A percentile compares a stretch with the other conserved stretches of the same genome.
phyloP scores from a whole-genome alignment of 495 filamentous ascomycete species.

The Penicillium riverlandense region DNA sequence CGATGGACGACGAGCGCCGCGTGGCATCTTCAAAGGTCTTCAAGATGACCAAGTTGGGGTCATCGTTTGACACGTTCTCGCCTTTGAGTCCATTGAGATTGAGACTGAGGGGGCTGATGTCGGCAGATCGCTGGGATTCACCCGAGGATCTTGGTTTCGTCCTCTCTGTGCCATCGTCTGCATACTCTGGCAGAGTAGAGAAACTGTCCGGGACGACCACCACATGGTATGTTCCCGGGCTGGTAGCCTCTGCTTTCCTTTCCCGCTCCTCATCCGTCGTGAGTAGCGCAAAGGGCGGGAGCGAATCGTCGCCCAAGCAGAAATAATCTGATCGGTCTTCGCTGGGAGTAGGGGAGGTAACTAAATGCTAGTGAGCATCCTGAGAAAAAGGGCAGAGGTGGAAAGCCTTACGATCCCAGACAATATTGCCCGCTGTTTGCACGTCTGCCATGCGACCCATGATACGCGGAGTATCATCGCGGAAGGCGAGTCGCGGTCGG shows the following conservation, averaged over 20 bases:
- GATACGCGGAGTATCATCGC: constrained; percentile 49
- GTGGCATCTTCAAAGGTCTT: constrained; percentile 42
- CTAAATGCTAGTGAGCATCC: constrained; percentile 8
- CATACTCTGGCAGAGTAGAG: constrained; percentile 45
- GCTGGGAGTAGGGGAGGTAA: constrained; percentile 16
- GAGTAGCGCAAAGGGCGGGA: constrained; percentile 47
- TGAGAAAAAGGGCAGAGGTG: neutral
- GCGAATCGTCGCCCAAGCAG: constrained; percentile 21
- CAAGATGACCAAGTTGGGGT: constrained; percentile 42
- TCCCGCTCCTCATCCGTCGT: constrained; percentile 57
- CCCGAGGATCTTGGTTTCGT: constrained; percentile 6
- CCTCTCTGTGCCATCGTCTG: constrained; percentile 21
- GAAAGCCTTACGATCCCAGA: constrained; percentile 46
- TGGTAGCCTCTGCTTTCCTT: constrained; percentile 44
- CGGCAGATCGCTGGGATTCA: constrained; percentile 14
- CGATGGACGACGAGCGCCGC: constrained; percentile 20
- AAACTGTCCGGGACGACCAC: constrained; percentile 51
- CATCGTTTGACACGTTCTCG: constrained; percentile 11
- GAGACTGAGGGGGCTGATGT: constrained; percentile 10
- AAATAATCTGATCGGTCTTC: constrained; percentile 21
- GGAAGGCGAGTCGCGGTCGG: constrained; percentile 46
- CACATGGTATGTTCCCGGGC: constrained; percentile 52
- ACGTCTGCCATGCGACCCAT: constrained; percentile 50
- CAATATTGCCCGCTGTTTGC: constrained; percentile 36
- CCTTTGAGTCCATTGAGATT: neutral